Percentiles rank a stretch among this genome's conserved stretches.
These are phyloP conservation scores for Inga leiocalycina DNA, from an alignment of 306 rosid genomes.

Conservation along the genomic window DNA sequence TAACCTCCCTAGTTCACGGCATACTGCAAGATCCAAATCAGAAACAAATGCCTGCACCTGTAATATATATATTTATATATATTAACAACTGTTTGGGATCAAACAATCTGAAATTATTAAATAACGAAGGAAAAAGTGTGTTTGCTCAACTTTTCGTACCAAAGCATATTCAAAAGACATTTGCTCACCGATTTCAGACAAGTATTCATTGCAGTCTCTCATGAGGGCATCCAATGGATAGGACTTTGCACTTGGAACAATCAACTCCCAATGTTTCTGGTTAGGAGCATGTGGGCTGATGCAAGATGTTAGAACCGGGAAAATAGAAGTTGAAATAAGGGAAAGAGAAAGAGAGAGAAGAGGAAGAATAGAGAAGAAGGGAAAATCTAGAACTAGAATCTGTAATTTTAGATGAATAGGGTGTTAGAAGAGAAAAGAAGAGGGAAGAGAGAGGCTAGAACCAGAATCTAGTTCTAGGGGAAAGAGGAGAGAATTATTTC, in stretches of 20 bases:
- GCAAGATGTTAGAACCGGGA: not conserved
- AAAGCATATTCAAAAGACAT: constrained; percentile 94
- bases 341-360: too few relatives aligned
- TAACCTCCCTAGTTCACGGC: too few relatives aligned
- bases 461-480: too few relatives aligned
- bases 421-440: too few relatives aligned
- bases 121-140: not conserved
- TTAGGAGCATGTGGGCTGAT: constrained; percentile 94
- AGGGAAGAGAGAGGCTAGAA: too few relatives aligned
- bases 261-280: constrained; percentile 89
- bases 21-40: constrained; percentile 51
- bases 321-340: too few relatives aligned
- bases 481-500: too few relatives aligned
- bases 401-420: too few relatives aligned
- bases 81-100: too few relatives aligned
- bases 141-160: constrained; percentile 44
- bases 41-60: constrained; percentile 78
- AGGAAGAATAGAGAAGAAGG: too few relatives aligned
- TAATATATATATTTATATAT: not conserved
- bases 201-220: constrained; percentile 83
- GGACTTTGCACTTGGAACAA: constrained; percentile 96
- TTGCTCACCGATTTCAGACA: constrained; percentile 69
- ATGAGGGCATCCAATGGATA: constrained; percentile 87
- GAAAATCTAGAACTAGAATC: too few relatives aligned
- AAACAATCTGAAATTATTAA: constrained; percentile 2